These are phyloP conservation scores for Amoeboaphelidium protococcarum DNA, from an alignment of 371 early-diverging fungal species.

Conservation along the genomic window DNA sequence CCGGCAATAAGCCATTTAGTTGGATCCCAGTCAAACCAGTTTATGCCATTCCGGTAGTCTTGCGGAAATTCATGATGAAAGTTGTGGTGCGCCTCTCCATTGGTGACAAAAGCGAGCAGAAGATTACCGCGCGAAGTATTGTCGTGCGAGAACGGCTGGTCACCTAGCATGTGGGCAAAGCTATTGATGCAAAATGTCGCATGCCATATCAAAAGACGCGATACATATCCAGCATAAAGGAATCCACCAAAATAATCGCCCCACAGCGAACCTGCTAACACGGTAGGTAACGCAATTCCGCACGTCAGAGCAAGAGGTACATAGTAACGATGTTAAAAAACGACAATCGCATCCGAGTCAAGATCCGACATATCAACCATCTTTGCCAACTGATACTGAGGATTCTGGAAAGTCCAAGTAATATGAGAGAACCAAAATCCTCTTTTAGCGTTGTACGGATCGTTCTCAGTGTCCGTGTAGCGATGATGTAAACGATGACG, in stretches of 20 bases:
- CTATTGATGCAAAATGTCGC: conserved; percentile 86
- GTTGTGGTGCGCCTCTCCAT: conserved; percentile 69
- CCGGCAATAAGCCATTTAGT: conserved; percentile 72
- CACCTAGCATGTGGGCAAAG: conserved; percentile 56
- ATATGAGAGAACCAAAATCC: conserved; percentile 68
- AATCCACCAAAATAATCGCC: conserved; percentile 74
- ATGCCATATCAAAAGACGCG: conserved; percentile 61
- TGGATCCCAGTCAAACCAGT: conserved; percentile 71
- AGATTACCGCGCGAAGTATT: conserved; percentile 52
- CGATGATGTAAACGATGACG: conserved; percentile 78
- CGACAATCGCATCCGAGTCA: conserved; percentile 40
- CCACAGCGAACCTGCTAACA: conserved; percentile 60
- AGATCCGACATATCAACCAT: conserved; percentile 61
- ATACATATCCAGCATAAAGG: conserved; percentile 48
- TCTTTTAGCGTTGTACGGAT: conserved; percentile 61
- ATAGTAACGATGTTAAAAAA: conserved; percentile 61
- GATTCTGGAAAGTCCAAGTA: conserved; percentile 57
- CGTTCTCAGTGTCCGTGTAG: conserved; percentile 67
- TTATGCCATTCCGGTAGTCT: conserved; percentile 81
- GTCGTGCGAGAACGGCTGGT: conserved; percentile 46
- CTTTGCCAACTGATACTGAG: conserved; percentile 19
- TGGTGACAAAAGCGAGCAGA: conserved; percentile 44
- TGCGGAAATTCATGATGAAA: conserved; percentile 86
- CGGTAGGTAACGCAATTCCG: conserved; percentile 45
- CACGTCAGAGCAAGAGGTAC: conserved; percentile 32